Percentiles rank a stretch among this genome's conserved stretches.
Conservation (phyloP, 192 early-diverging fungal genomes). For the Entomortierella lignicola region DNA sequence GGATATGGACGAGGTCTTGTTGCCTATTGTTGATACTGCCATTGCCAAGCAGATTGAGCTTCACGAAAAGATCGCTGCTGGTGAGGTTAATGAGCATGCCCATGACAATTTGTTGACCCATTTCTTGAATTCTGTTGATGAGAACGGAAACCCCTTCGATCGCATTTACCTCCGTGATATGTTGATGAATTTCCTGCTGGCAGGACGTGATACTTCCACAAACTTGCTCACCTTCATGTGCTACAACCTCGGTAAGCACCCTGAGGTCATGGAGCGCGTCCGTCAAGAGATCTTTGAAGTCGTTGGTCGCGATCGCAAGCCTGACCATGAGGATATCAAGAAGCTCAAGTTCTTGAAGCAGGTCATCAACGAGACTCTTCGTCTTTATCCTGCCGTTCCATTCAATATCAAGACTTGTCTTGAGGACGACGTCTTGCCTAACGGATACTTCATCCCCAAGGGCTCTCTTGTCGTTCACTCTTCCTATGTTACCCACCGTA, state of each 20-base stretch:
- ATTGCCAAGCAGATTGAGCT: conserved; percentile 40
- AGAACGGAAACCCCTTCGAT: conserved; percentile 52
- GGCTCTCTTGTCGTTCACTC: conserved; percentile 54
- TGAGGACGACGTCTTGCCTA: conserved; percentile 54
- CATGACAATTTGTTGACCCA: conserved; percentile 39
- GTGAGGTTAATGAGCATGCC: conserved; percentile 25
- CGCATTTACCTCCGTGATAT: conserved; percentile 51
- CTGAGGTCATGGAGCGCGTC: conserved; percentile 51
- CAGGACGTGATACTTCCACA: conserved; percentile 59
- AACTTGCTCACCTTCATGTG: conserved; percentile 59
- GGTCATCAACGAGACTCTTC: conserved; percentile 68
- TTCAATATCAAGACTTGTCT: conserved; percentile 50
- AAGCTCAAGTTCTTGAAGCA: conserved; percentile 64
- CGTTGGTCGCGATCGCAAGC: conserved; percentile 49
- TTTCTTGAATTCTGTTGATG: conserved; percentile 51
- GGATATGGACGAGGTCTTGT: conserved; percentile 42
- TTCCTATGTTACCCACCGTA: conserved; percentile 53
- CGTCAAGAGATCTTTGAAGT: conserved; percentile 56
- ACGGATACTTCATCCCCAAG: conserved; percentile 58
- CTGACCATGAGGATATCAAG: conserved; percentile 63
- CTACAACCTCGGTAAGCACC: conserved; percentile 54
- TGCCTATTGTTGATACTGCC: conserved; percentile 46
- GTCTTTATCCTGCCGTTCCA: conserved; percentile 62
- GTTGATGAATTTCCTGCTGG: conserved; percentile 54
- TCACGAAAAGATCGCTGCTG: conserved; percentile 1